Conservation (phyloP, 805 yeast genomes). For the Yarrowia hollandica region DNA sequence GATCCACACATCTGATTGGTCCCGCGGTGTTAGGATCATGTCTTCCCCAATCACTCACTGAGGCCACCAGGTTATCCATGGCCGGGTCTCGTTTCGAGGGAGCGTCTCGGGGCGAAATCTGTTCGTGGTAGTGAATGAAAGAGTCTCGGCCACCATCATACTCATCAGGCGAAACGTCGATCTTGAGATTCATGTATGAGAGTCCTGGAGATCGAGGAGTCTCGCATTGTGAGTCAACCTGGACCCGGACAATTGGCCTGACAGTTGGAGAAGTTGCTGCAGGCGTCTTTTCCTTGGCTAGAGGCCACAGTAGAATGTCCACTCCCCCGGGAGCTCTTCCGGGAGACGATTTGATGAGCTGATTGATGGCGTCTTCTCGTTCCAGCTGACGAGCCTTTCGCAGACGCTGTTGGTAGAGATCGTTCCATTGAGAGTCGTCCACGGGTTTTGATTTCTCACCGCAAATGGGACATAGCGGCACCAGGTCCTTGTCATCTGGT, state of each 20-base stretch:
- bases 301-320: constrained; percentile 11
- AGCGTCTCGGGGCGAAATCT: not conserved
- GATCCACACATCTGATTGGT: not conserved
- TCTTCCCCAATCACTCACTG: constrained; percentile 1
- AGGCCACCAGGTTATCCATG: not conserved
- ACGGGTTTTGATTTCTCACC: constrained; percentile 3
- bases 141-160: constrained; percentile 16
- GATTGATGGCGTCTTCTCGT: constrained; percentile 13
- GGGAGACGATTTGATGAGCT: constrained; percentile 1
- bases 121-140: constrained; percentile 2
- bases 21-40: constrained; percentile 8
- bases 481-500: constrained; percentile 3
- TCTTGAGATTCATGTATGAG: not conserved
- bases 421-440: constrained; percentile 16
- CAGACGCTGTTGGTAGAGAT: not conserved
- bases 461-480: not conserved
- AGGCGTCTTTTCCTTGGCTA: constrained; percentile 13
- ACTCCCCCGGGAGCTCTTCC: not conserved
- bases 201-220: not conserved
- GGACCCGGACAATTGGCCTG: not conserved
- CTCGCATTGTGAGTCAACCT: not conserved
- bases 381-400: not conserved
- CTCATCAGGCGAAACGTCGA: constrained; percentile 2
- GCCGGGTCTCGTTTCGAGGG: not conserved
- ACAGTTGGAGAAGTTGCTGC: not conserved